Percentiles rank a stretch among this genome's conserved stretches.
Evolutionary conservation across 495 filamentous ascomycete genomes (phyloP).

Genomic region (Neurospora discreta): DNA sequence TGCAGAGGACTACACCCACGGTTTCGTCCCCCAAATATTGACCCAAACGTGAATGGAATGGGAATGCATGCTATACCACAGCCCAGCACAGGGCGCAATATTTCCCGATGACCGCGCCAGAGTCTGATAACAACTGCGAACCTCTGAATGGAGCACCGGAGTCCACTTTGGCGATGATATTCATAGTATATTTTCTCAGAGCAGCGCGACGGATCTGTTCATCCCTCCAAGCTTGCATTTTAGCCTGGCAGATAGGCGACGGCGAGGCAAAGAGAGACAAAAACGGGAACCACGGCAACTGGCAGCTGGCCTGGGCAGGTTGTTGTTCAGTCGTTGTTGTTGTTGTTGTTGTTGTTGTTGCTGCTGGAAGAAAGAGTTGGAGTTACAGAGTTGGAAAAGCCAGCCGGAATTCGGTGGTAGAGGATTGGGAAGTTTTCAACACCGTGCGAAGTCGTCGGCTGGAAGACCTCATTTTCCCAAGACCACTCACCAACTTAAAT

Average conservation of each 20-base stretch:
- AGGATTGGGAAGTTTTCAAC: constrained; percentile 7
- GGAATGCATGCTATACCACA: neutral
- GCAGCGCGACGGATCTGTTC: neutral
- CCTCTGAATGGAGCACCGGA: neutral
- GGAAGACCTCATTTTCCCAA: constrained; percentile 7
- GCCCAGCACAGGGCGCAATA: neutral
- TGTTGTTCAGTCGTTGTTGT: neutral
- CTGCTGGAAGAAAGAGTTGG: neutral
- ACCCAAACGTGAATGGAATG: neutral
- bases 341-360: neutral
- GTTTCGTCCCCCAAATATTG: neutral
- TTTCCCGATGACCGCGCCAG: neutral
- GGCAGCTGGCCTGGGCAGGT: neutral
- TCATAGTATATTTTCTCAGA: neutral
- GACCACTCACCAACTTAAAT: constrained; percentile 7
- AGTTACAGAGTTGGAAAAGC: neutral
- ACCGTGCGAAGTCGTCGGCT: constrained; percentile 15
- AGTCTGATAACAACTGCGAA: neutral
- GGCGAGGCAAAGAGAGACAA: neutral
- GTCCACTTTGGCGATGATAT: neutral
- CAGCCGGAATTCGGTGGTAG: neutral
- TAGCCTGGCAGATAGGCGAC: neutral
- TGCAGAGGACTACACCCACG: neutral
- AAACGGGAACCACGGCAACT: neutral
- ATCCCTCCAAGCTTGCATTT: neutral